Evolutionary conservation across 2,329 filamentous ascomycete species (phyloP).

Genomic region (Metarhizium humberi): DNA sequence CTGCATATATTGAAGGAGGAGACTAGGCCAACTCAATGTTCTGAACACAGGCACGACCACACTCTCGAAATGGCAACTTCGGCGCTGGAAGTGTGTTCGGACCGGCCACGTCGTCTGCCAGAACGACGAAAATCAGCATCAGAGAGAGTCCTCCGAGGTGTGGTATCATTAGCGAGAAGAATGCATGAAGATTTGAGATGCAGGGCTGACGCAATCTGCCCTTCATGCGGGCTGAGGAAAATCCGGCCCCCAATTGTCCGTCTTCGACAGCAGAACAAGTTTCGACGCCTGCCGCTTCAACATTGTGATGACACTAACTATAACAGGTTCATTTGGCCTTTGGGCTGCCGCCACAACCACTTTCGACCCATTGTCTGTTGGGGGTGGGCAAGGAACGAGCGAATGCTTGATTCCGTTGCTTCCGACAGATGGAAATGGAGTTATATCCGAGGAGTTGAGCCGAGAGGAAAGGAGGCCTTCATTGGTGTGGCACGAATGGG

Average conservation of each 20-base stretch:
- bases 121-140: not conserved
- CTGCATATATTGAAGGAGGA: not conserved
- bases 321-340: not conserved
- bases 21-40: not conserved
- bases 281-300: no score
- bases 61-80: not conserved
- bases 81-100: not conserved
- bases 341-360: not conserved
- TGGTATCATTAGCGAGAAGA: not conserved
- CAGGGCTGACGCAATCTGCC: not conserved
- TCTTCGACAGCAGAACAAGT: no score
- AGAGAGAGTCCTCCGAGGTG: not conserved
- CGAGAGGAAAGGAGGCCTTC: not conserved
- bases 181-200: not conserved
- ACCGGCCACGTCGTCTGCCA: not conserved
- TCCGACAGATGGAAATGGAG: not conserved
- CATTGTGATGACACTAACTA: not conserved
- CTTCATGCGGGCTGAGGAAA: not conserved
- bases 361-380: not conserved
- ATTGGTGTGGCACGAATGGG: not conserved
- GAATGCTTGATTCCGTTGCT: not conserved
- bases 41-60: not conserved
- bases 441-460: not conserved
- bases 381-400: not conserved
- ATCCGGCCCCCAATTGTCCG: not conserved